Evolutionary conservation across 495 filamentous ascomycete species (phyloP).

Genomic region (Xylaria sp.): DNA sequence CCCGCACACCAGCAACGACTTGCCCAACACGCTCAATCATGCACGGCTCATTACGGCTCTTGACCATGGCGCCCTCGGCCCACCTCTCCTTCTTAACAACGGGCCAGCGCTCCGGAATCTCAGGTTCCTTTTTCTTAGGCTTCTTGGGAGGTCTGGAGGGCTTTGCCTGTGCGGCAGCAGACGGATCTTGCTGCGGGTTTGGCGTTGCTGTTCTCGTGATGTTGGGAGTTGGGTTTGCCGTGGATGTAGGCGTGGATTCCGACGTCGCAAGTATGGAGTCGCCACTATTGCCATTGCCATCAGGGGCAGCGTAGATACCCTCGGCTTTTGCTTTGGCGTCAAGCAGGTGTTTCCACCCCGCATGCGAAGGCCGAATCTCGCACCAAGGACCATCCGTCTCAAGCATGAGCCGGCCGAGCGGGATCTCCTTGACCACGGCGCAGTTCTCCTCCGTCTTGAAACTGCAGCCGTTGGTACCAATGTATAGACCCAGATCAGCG

Average conservation of each 20-base stretch:
- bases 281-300: constrained; percentile 3
- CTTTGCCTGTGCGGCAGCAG: constrained; percentile 32
- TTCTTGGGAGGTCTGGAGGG: constrained; percentile 46
- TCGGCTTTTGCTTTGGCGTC: constrained; percentile 32
- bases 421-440: constrained; percentile 77
- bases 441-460: constrained; percentile 92
- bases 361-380: constrained; percentile 70
- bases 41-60: constrained; percentile 90
- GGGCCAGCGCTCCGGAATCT: constrained; percentile 56
- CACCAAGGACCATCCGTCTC: constrained; percentile 97
- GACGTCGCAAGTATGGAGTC: constrained; percentile 4
- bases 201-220: constrained; percentile 23
- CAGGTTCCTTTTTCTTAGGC: constrained; percentile 52
- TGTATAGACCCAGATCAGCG: constrained; percentile 76
- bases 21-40: constrained; percentile 84
- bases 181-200: constrained; percentile 30
- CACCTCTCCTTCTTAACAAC: constrained; percentile 92
- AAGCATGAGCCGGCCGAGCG: constrained; percentile 77
- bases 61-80: constrained; percentile 81
- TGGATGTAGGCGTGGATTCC: constrained; percentile 24
- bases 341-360: constrained; percentile 63
- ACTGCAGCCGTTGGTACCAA: constrained; percentile 90
- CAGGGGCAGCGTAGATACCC: constrained; percentile 14
- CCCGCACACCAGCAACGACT: constrained; percentile 86
- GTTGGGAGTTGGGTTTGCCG: constrained; percentile 29